Conservation (phyloP, 2,329 filamentous ascomycete genomes). For the Nectriaceae sp. region DNA sequence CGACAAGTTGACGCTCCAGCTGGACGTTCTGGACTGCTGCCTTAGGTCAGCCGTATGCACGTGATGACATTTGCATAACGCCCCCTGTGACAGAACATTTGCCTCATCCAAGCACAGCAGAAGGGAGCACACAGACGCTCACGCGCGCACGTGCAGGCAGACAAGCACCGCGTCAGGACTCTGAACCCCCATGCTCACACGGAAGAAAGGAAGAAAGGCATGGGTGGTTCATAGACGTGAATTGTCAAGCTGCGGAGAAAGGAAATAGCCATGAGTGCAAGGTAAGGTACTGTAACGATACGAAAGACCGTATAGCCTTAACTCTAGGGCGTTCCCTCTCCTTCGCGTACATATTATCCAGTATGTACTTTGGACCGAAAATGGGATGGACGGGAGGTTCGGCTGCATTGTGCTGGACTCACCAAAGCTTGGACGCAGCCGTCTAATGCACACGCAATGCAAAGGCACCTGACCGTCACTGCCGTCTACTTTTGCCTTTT, state of each 20-base stretch:
- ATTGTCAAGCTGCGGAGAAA: constrained; percentile 11
- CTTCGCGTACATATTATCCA: constrained; percentile 12
- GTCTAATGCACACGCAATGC: not conserved
- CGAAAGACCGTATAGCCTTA: too few species aligned
- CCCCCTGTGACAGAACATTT: not conserved
- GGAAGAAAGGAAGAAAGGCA: not conserved
- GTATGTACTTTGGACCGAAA: not conserved
- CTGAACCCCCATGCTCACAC: too few species aligned
- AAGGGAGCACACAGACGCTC: not conserved
- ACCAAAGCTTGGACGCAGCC: not conserved
- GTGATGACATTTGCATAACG: not conserved
- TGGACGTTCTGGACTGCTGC: not conserved
- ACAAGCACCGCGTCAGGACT: not conserved
- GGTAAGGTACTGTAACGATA: too few species aligned
- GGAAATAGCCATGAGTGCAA: constrained; percentile 1
- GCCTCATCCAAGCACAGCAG: not conserved
- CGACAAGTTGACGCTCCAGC: not conserved
- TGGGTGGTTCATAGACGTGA: constrained; percentile 1
- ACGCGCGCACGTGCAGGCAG: not conserved
- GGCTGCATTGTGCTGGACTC: not conserved
- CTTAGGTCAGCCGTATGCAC: not conserved
- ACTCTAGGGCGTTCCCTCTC: constrained; percentile 5
- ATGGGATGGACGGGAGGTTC: not conserved
- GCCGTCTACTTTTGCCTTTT: not conserved
- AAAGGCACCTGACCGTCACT: not conserved